Conservation (phyloP, 2,329 filamentous ascomycete genomes). For the Colletotrichum sublineola region DNA sequence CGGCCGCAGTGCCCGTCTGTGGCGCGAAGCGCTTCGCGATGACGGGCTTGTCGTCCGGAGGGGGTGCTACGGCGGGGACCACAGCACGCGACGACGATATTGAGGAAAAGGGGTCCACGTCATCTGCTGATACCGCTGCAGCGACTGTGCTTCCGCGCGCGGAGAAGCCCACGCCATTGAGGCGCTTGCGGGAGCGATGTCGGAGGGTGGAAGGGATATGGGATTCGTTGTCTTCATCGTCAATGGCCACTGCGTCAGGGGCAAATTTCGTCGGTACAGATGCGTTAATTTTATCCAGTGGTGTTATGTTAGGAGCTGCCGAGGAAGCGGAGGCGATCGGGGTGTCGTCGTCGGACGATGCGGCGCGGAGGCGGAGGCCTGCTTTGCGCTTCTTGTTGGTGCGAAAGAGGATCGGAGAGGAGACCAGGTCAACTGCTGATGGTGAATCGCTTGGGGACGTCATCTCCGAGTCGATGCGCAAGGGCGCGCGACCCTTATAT, state of each 20-base stretch:
- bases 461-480: conserved; percentile 41
- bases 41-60: conserved; percentile 45
- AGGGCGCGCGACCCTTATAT: background rate
- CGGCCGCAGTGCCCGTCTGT: conserved; percentile 74
- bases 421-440: conserved; percentile 27
- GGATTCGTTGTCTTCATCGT: conserved; percentile 33
- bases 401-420: conserved; percentile 63
- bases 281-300: background rate
- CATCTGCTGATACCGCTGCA: conserved; percentile 45
- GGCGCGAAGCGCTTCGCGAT: conserved; percentile 72
- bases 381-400: conserved; percentile 71
- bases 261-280: conserved; percentile 28
- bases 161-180: conserved; percentile 70
- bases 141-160: conserved; percentile 44
- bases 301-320: background rate
- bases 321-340: background rate
- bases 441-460: conserved; percentile 45
- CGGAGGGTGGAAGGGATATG: conserved; percentile 49
- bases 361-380: conserved; percentile 64
- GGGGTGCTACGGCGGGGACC: conserved; percentile 51
- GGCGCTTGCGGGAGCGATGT: conserved; percentile 62
- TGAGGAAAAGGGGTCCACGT: conserved; percentile 44
- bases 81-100: conserved; percentile 27
- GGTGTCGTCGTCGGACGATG: conserved; percentile 45
- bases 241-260: conserved; percentile 29